Evolutionary conservation across 257 asterid genomes (phyloP), one percentile per base, ranked within the genome.

Genomic region (Perilla frutescens): DNA sequence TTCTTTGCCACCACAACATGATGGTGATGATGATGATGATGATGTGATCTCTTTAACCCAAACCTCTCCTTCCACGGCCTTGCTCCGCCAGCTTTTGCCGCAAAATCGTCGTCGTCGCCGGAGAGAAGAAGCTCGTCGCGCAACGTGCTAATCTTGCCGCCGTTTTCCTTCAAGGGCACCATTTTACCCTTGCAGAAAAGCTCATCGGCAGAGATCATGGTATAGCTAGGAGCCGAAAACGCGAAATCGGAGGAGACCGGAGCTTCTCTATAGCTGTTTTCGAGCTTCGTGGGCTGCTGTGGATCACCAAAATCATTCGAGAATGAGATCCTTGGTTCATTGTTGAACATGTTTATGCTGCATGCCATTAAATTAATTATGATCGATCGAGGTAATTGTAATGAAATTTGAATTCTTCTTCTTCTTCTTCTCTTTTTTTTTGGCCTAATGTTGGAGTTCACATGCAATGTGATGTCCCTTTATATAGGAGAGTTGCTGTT

Each of bases 291-390:
- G 26, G 80, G 77, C 70, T 75, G 91, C 54, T 84, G 82, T 29
- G 84, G 39, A 66, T 91, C 96, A n/a, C 78, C 87, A 69, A 93
- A 91, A 39, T 93, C 97, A 67, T 82, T 91, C 3, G 98, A 93
- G 87, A 93, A 93, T 45, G 98, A 93, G 78, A 93, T 90, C 86
- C 97, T 86, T 80, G 98, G 96, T 10, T 91, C 96, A 73, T 87
- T 87, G 77, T 82, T 89, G 78, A 85, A 72, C 90, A 86, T 74
- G 79, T 91, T 90, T 77, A 92, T 36, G 87, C 92, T 49, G 87
- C 93, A 92, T 64, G 95, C 95, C 98, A 90, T 92, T 44, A 8
- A 4, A 53, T 2, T 10, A 56, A 48, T 31, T 10, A 34, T 14
- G 12, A 20, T 20, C 26, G 26, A 20, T 20, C 26, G 26, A 37